Percentiles rank a stretch among this genome's conserved stretches.
Conservation (phyloP, 345 rosid genomes). For the Camelina neglecta region DNA sequence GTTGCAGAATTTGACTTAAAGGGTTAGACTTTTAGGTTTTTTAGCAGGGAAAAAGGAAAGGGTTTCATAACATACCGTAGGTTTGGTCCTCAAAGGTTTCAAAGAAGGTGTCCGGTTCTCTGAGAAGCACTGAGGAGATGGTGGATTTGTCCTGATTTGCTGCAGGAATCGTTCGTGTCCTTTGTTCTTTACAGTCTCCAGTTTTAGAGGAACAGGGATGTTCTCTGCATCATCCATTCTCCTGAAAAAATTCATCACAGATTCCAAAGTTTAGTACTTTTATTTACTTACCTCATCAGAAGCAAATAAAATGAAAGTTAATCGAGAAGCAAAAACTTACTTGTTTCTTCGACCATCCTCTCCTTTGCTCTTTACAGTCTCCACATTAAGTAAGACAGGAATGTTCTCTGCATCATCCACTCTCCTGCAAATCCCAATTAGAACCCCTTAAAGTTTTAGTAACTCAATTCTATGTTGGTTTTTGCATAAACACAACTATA, state of each 20-base stretch:
- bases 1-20: constrained; percentile 4
- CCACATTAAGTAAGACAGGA: constrained; percentile 57
- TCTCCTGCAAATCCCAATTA: constrained; percentile 34
- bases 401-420: constrained; percentile 65
- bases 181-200: constrained; percentile 66
- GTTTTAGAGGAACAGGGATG: constrained; percentile 50
- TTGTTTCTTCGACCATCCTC: constrained; percentile 55
- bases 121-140: constrained; percentile 97
- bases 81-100: constrained; percentile 54
- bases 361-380: constrained; percentile 54
- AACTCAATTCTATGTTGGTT: background rate
- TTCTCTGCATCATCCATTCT: constrained; percentile 61
- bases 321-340: constrained; percentile 48
- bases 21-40: background rate
- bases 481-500: background rate
- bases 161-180: constrained; percentile 63
- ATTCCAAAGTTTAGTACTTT: background rate
- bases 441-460: background rate
- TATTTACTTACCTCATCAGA: background rate
- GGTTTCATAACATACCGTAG: constrained; percentile 53
- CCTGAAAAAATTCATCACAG: constrained; percentile 24
- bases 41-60: background rate
- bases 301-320: constrained; percentile 5
- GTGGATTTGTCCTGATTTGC: constrained; percentile 87
- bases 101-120: constrained; percentile 47